Evolutionary conservation across 306 rosid genomes (phyloP), one percentile per base, ranked within the genome.

Genomic region (Quercus rubra): DNA sequence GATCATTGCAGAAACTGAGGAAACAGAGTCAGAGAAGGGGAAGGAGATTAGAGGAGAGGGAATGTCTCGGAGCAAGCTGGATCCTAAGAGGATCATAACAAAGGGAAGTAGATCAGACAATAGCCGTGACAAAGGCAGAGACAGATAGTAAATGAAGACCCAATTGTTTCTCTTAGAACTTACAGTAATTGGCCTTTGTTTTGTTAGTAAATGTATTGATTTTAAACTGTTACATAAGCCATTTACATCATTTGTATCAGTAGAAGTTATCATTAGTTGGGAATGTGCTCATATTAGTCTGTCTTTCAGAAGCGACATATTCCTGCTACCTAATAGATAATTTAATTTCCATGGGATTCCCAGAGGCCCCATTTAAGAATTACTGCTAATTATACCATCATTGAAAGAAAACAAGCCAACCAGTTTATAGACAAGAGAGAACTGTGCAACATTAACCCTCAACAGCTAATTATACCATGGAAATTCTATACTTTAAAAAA

Each of bases 101-200:
- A 90, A 82, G 83, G 88, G 91, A 79, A 88, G 92, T 79, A 87
- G 88, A 83, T 80, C 94, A 80, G 96, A 90, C 74, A 87, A 81
- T 81, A 88, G 88, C 55, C 79, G 74, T 76, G 91, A 89, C 81
- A 94, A 78, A 80, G 86, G 87, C 72, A 85, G 90, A 82, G 88
- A 92, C 77, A 87, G 80, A 81, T 78, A 57, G 77, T 35, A 41
- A 55, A 62, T 12, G 20, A 70, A 41, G 46, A 69, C 25, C 56
- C 61, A 56, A 41, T 55, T 14, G 11, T 52, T 35, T 19, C 46
- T 38, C 33, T 33, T 21, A 55, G 61, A 72, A 27, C 61, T 55
- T 35, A 15, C 15, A 23, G 69, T 21, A 76, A 51, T 33, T 71
- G 17, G 10, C 10, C 27, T 41, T 72, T 3, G 19, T 38, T 20